phyloP scores from a whole-genome alignment of 2,329 filamentous ascomycete genomes.

The Calonectria pteridis region DNA sequence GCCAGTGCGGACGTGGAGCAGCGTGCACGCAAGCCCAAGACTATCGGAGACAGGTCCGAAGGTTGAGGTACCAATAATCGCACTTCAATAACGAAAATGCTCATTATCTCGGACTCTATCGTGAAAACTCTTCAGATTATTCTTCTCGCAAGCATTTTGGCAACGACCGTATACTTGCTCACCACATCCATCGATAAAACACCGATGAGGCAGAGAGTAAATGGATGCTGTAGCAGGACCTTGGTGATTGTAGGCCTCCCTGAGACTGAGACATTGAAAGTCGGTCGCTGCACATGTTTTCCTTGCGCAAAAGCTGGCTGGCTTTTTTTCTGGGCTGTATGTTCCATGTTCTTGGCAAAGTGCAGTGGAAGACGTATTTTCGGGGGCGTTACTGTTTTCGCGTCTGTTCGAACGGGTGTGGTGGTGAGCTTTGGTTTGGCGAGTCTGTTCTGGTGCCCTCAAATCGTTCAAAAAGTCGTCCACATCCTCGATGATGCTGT shows the following conservation, averaged over 20 bases:
- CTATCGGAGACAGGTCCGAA: no score
- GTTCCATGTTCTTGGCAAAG: neutral
- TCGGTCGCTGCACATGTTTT: slow-evolving; percentile 35
- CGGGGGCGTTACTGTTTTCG: neutral
- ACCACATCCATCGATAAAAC: neutral
- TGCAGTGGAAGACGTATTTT: slow-evolving; percentile 19
- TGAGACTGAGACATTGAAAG: slow-evolving; percentile 29
- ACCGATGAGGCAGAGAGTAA: slow-evolving; percentile 30
- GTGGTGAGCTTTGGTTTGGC: neutral
- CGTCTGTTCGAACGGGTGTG: neutral
- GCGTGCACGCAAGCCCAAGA: no score
- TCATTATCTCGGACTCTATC: neutral
- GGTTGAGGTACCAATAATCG: neutral
- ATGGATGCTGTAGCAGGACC: neutral
- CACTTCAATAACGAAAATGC: neutral
- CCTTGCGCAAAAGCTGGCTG: slow-evolving; percentile 31
- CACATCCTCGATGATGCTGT: slow-evolving; percentile 5
- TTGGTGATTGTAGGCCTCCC: slow-evolving; percentile 10
- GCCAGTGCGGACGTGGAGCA: no score
- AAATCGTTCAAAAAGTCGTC: neutral
- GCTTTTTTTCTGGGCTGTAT: neutral
- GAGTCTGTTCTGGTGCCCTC: neutral
- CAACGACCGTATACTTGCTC: neutral
- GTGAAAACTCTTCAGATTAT: neutral
- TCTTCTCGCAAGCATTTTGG: neutral